Evolutionary conservation across 495 filamentous ascomycete genomes (phyloP).

Genomic region (Barbatosphaeria neglecta): DNA sequence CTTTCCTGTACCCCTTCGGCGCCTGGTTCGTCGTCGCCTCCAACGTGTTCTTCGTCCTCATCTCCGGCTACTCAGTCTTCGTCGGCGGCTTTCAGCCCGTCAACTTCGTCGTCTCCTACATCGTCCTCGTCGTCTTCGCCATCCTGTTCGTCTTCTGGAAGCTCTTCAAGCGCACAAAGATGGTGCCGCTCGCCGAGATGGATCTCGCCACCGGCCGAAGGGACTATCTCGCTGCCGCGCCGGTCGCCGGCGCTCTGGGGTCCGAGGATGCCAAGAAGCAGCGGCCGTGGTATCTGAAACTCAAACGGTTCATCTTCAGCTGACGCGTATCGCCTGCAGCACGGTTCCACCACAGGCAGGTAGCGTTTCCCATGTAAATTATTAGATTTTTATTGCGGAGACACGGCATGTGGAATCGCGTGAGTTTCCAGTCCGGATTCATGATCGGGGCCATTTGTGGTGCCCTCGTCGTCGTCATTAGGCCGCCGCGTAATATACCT

Average conservation of each 20-base stretch:
- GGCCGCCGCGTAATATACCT: no score
- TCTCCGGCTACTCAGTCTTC: constrained; percentile 28
- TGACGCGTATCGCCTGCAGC: no score
- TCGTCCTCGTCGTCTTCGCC: constrained; percentile 45
- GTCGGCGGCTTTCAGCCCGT: constrained; percentile 41
- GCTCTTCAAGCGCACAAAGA: constrained; percentile 29
- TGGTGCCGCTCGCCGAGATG: constrained; percentile 34
- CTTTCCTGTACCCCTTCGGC: constrained; percentile 48
- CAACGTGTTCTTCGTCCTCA: constrained; percentile 41
- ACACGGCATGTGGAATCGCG: no score
- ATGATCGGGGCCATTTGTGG: no score
- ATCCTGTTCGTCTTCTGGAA: constrained; percentile 45
- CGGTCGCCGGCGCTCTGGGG: not conserved
- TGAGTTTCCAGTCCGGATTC: no score
- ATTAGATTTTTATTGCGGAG: no score
- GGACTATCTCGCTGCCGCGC: constrained; percentile 1
- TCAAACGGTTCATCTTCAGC: constrained; percentile 11
- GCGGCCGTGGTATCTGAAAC: constrained; percentile 9
- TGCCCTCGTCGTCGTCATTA: no score
- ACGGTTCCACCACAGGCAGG: no score
- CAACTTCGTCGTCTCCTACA: constrained; percentile 30
- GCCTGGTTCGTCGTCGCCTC: constrained; percentile 45
- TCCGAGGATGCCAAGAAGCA: not conserved
- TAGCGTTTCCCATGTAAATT: no score
- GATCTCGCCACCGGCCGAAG: constrained; percentile 49